Base-by-base conservation (phyloP, 352 stramenopile species). In the Pythium aquatile region DNA sequence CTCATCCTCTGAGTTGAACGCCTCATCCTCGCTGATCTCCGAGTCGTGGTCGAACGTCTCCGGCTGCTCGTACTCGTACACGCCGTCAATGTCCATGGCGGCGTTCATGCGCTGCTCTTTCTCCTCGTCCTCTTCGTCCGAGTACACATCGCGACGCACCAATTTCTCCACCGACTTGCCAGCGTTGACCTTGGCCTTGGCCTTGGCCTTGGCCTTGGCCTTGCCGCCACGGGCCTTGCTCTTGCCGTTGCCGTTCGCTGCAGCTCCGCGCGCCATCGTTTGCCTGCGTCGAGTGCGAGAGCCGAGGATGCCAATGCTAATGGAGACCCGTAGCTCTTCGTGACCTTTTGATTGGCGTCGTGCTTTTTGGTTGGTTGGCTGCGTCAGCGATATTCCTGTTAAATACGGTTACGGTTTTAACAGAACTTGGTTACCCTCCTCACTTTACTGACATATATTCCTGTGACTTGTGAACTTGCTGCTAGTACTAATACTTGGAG, bases 1-100 rank as follows among this genome's bases (percentile, higher is more conserved):
- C 66, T 98, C 94, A 72, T 98, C 92, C 6, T 98, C 92, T 48
- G 89, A 97, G 66, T 98, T 92, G 74, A 98, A 98, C 28, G 94
- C 93, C 60, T 93, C 88, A 63, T 98, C 91, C 68, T 98, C 91
- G 65, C 93, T 83, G 70, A 98, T 96, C 73, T 98, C 91, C 72
- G 95, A 96, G 73, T 98, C 95, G 51, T 95, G 76, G 26, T 88
- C 86, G 26, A 94, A 85, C 39, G 79, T 81, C 44, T 76, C 89
- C 14, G 84, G 84, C 56, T 81, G 70, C 62, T 94, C 83, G 67
- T 91, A 91, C 75, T 92, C 86, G 67, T 92, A 89, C 61, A 93
- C 81, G 66, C 81, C 75, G 64, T 92, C 77, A 49, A 93, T 83
- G 66, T 96, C 85, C 54, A 88, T 85, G 20, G 81, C 76, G 17